phyloP scores from a whole-genome alignment of 2,329 filamentous ascomycete species.

The Penicillium nordicum region DNA sequence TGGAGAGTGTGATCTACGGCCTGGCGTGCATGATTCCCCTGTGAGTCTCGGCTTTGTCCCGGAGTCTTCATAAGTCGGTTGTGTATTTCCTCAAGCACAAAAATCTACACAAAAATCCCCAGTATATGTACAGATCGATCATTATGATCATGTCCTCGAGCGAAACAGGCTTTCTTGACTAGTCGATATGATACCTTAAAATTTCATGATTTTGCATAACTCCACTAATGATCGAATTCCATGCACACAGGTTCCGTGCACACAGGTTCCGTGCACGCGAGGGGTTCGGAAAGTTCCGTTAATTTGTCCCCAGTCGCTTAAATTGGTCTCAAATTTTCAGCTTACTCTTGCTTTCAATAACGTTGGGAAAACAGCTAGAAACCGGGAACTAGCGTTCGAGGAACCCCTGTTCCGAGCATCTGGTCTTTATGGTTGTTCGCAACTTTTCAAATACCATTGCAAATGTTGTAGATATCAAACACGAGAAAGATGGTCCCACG shows the following conservation, averaged over 20 bases:
- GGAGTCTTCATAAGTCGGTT: not conserved
- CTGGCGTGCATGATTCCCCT: not conserved
- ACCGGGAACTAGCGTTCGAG: not conserved
- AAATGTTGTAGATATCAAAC: too few relatives aligned
- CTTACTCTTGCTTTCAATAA: not conserved
- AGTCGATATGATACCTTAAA: not conserved
- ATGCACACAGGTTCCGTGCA: not conserved
- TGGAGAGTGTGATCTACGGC: not conserved
- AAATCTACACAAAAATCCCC: too few relatives aligned
- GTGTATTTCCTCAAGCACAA: not conserved
- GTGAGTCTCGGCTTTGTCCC: not conserved
- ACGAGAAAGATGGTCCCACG: not conserved
- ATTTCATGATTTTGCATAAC: not conserved
- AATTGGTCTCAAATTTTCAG: not conserved
- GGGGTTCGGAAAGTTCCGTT: not conserved
- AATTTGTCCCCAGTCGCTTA: not conserved
- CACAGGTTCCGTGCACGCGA: not conserved
- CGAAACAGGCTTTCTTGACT: not conserved
- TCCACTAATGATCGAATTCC: not conserved
- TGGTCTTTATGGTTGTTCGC: not conserved
- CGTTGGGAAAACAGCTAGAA: not conserved
- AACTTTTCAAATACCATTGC: not conserved
- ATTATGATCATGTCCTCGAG: not conserved
- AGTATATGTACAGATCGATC: not conserved
- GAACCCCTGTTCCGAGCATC: too few relatives aligned